A percentile compares a stretch with the other conserved stretches of the same genome.
phyloP scores from a whole-genome alignment of 495 filamentous ascomycete species.

The Podospora bellae-mahoneyi region DNA sequence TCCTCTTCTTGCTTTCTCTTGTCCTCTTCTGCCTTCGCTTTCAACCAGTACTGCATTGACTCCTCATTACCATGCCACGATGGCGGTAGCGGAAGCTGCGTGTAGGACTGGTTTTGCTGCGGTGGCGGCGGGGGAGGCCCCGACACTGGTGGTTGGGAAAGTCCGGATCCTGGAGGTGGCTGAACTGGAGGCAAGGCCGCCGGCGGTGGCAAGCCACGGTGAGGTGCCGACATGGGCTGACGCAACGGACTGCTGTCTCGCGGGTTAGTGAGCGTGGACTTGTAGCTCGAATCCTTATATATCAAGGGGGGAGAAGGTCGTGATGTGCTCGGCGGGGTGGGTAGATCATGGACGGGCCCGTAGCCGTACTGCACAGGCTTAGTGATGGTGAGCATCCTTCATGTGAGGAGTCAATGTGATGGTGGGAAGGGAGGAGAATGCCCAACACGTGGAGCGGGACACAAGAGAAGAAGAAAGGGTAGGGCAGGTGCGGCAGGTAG shows the following conservation, averaged over 20 bases:
- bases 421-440: conserved; percentile 14
- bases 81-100: conserved; percentile 66
- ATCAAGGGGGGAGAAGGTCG: conserved; percentile 59
- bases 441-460: conserved; percentile 17
- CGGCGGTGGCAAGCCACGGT: conserved; percentile 72
- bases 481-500: conserved; percentile 4
- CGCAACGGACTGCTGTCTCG: conserved; percentile 42
- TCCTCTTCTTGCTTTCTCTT: conserved; percentile 85
- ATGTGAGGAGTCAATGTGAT: conserved; percentile 18
- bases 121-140: conserved; percentile 38
- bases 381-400: conserved; percentile 65
- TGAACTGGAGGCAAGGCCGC: conserved; percentile 65
- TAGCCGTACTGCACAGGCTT: conserved; percentile 64
- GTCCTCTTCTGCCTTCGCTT: conserved; percentile 83
- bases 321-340: conserved; percentile 56
- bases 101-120: conserved; percentile 40
- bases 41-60: conserved; percentile 75
- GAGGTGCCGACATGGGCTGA: conserved; percentile 65
- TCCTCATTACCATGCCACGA: conserved; percentile 63
- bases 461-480: conserved; percentile 14
- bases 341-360: conserved; percentile 67
- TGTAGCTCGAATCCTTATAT: conserved; percentile 48
- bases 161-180: conserved; percentile 35
- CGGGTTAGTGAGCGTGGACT: conserved; percentile 38
- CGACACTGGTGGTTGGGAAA: conserved; percentile 28